These are phyloP conservation scores for Mucor plumbeus DNA, from an alignment of 371 early-diverging fungal species.

Conservation along the genomic window DNA sequence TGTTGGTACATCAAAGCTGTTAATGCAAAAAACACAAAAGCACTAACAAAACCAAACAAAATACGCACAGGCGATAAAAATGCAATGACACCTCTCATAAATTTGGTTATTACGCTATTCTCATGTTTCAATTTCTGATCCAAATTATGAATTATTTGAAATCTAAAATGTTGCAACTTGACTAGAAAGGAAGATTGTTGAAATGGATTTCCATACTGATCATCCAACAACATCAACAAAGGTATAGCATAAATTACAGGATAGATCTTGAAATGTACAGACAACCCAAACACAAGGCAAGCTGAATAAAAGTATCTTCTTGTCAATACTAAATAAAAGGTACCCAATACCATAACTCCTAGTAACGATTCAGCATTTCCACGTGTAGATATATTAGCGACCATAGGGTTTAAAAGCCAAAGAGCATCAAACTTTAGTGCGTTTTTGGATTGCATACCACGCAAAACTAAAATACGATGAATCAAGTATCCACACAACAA, in stretches of 20 bases:
- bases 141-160: constrained; percentile 19
- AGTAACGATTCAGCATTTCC: constrained; percentile 93
- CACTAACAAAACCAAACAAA: constrained; percentile 75
- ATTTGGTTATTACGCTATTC: neutral
- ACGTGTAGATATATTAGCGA: constrained; percentile 93
- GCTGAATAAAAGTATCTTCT: constrained; percentile 55
- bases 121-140: neutral
- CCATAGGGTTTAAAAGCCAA: constrained; percentile 96
- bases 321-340: constrained; percentile 71
- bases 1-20: constrained; percentile 75
- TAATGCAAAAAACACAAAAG: constrained; percentile 69
- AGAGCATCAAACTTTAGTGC: constrained; percentile 59
- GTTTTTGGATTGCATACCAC: constrained; percentile 57
- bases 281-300: constrained; percentile 84
- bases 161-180: constrained; percentile 31
- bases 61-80: constrained; percentile 66
- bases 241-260: constrained; percentile 92
- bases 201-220: constrained; percentile 42
- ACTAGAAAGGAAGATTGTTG: constrained; percentile 35
- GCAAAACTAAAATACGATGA: constrained; percentile 56
- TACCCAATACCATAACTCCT: constrained; percentile 75
- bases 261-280: constrained; percentile 97
- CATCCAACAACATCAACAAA: constrained; percentile 68
- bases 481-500: constrained; percentile 76
- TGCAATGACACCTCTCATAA: neutral